phyloP scores from a whole-genome alignment of 1,139 yeast species.

The Meyerozyma elateridarum region DNA sequence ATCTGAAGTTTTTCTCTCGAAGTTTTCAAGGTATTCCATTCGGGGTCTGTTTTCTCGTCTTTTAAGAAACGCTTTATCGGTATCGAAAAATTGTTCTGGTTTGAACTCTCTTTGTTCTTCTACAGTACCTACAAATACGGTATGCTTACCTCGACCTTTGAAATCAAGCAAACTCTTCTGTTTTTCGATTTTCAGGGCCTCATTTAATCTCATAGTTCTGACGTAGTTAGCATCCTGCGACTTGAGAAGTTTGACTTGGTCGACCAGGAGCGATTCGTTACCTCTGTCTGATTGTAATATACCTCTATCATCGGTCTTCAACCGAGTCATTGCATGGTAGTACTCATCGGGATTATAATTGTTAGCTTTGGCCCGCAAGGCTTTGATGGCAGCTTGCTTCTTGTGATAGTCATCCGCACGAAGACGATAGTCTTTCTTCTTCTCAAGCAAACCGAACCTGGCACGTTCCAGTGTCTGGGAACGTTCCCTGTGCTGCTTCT shows the following conservation, averaged over 20 bases:
- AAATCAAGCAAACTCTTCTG: conserved; percentile 52
- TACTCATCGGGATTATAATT: conserved; percentile 92
- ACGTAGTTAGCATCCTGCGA: conserved; percentile 88
- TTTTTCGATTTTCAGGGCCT: conserved; percentile 59
- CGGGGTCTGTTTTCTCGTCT: conserved; percentile 73
- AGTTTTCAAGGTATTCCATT: conserved; percentile 52
- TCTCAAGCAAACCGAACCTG: conserved; percentile 80
- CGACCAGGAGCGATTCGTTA: conserved; percentile 57
- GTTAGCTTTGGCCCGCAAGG: conserved; percentile 66
- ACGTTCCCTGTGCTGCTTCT: conserved; percentile 93
- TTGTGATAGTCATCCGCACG: conserved; percentile 87
- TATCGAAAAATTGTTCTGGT: conserved; percentile 63
- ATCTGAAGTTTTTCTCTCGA: conserved; percentile 23
- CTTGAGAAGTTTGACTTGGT: conserved; percentile 76
- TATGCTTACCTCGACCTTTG: conserved; percentile 65
- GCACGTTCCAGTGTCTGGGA: conserved; percentile 75
- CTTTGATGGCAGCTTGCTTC: conserved; percentile 80
- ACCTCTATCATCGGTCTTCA: conserved; percentile 65
- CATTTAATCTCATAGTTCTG: conserved; percentile 69
- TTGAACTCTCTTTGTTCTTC: conserved; percentile 54
- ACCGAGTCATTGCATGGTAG: conserved; percentile 83
- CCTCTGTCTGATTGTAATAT: conserved; percentile 64
- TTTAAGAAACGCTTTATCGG: conserved; percentile 58
- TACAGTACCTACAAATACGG: conserved; percentile 73
- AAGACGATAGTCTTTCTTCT: conserved; percentile 88